Evolutionary conservation across 208 protist species (phyloP), one percentile per base, ranked within the genome.

Genomic region (Crithidia mellificae): DNA sequence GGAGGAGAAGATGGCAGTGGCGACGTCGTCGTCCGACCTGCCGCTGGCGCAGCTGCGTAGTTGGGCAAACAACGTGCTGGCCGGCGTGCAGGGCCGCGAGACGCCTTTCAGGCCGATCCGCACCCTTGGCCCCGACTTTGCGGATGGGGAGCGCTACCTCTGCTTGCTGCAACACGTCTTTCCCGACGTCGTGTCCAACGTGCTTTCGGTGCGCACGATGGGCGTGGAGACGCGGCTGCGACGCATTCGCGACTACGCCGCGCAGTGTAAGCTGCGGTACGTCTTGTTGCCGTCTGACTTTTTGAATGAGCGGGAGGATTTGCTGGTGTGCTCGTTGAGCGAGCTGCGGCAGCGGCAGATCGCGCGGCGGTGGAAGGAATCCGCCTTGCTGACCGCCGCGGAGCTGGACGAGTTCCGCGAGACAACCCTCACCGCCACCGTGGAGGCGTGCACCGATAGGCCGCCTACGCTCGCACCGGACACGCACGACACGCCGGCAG

Each of bases 41-140:
- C 47, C 77, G 29, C 52, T 77, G 24, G 30, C 76, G 46, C 55
- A 44, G 25, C 76, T 95, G 39, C 78, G 84, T 43, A 72, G 68
- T 9, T 95, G 90, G 90, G 89, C 74, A 39, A 87, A 95, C 59
- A 55, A 57, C 30, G 68, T 92, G 27, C 72, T 90, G 22, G 27
- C 30, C 8, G 34, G 46, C 5, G 65, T 63, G 20, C 44, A 25
- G 17, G 61, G 30, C 1, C 58, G 68, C 27, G 61, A 65, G 29
- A 50, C 41, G 14, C 44, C 55, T 8, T 74, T 71, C 20, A 24
- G 9, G 17, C 64, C 54, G 1, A 64, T 92, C n/a, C 58, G 73
- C 19, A 74, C 71, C 52, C 84, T 95, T 57, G 79, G 75, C 19
- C 17, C 61, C 19, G 87, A 93, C 76, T 95, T 95, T 59, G 69